A percentile compares a stretch with the other conserved stretches of the same genome.
Evolutionary conservation across 2,329 filamentous ascomycete species (phyloP).

Genomic region (Pseudogymnoascus sp.): DNA sequence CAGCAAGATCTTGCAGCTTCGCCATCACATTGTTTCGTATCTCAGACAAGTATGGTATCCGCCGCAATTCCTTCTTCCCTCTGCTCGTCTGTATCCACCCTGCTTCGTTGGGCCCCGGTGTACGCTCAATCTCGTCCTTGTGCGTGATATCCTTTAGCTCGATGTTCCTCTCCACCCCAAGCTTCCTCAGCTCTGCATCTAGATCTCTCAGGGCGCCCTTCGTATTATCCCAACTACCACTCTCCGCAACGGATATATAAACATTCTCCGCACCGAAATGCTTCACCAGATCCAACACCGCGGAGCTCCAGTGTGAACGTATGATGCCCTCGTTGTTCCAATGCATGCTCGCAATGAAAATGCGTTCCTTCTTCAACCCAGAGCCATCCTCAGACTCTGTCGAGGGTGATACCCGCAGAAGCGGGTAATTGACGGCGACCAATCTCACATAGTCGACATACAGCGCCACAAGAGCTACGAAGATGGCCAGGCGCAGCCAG

Average conservation of each 20-base stretch:
- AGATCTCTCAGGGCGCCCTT: conserved; percentile 52
- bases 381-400: conserved; percentile 7
- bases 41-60: conserved; percentile 60
- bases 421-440: neutral
- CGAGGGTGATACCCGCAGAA: conserved; percentile 7
- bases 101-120: conserved; percentile 33
- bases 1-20: conserved; percentile 43
- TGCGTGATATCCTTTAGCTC: conserved; percentile 52
- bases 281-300: conserved; percentile 48
- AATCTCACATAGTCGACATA: conserved; percentile 13
- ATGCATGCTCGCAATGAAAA: conserved; percentile 63
- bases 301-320: conserved; percentile 52
- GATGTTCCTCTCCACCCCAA: conserved; percentile 47
- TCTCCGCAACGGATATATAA: conserved; percentile 60
- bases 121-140: conserved; percentile 41
- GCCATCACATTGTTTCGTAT: conserved; percentile 56
- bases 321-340: conserved; percentile 58
- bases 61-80: conserved; percentile 46
- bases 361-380: conserved; percentile 26
- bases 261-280: conserved; percentile 55
- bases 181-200: conserved; percentile 41
- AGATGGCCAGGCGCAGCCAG: conserved; percentile 11
- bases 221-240: conserved; percentile 60
- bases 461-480: conserved; percentile 11
- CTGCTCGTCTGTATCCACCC: conserved; percentile 58